phyloP scores from a whole-genome alignment of 202 grass and related monocot genomes.

The Carex sylvatica region DNA sequence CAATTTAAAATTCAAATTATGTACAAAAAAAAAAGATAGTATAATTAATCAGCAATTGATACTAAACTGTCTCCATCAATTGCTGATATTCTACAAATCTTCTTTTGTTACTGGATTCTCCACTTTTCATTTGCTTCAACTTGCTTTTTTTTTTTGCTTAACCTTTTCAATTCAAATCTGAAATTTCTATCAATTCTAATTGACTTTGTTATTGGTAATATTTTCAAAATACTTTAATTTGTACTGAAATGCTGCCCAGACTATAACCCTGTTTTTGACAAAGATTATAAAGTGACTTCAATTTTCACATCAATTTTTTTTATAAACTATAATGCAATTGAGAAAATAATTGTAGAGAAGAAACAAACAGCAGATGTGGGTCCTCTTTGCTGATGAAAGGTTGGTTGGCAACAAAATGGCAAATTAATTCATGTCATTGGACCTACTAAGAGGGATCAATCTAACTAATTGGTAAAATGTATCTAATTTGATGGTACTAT shows the following conservation, averaged over 20 bases:
- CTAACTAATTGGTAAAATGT: background rate
- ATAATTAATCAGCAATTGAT: background rate
- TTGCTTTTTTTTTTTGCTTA: background rate
- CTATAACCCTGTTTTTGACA: background rate
- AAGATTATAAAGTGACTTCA: background rate
- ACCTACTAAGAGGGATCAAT: background rate
- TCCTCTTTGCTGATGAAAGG: conserved; percentile 1
- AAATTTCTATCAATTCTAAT: background rate
- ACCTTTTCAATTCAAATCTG: background rate
- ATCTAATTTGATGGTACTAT: background rate
- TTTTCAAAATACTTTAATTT: too few relatives aligned
- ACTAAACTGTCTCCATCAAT: background rate
- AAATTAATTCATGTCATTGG: background rate
- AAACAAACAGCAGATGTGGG: background rate
- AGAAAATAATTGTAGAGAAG: background rate
- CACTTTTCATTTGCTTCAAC: conserved; percentile 12
- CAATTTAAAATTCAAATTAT: background rate
- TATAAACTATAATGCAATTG: background rate
- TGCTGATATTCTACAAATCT: background rate
- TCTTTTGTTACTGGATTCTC: conserved; percentile 11
- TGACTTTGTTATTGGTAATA: background rate
- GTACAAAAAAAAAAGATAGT: background rate
- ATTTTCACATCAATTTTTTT: background rate
- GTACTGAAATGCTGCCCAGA: too few relatives aligned
- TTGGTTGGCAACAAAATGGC: background rate